Base-by-base conservation (phyloP, 768 basidiomycete genomes). In the Sarcodon aspratus region DNA sequence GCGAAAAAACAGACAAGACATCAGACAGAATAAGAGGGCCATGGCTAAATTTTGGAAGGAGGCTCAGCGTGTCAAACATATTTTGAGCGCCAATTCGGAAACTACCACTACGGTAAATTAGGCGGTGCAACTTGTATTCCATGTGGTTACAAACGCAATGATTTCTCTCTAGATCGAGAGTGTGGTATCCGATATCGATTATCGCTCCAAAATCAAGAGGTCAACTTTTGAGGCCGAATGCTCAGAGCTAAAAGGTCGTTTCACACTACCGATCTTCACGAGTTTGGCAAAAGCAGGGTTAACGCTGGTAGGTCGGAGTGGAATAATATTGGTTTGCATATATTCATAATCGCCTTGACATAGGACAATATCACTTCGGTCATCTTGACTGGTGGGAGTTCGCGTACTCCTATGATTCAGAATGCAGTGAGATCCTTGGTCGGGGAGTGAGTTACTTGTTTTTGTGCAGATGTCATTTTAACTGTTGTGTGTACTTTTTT, bases 31-130 rank as follows among this genome's bases (percentile, higher is more conserved):
- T 59, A 79, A 80, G 60, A 75, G 81, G 48, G 94, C 85, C 1
- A 85, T 96, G 83, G 86, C 89, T 5, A 95, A 94, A 65, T 68
- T 98, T 6, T 85, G 89, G 79, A 95, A 94, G 62, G 96, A 99
- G 65, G 90, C 95, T 1, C 79, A 77, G 13, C 77, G 94, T 51
- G 77, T 97, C 56, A 99, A 98, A 69, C 74, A 81, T 7, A 85
- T 99, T 54, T 66, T 99, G 51, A 96, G 92, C 62, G 96, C 95
- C 35, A 99, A 99, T 59, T 70, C 72, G 11, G 93, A 95, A 33
- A 84, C 84, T 7, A 69, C 66, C 36, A 76, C 87, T 3, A 73
- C 77, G 52, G 90, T 90, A 62, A 64, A 79, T 62, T 53, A 46
- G 57, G 46, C 45, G 13, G 12, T 18, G 13, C 37, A 38, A 27